phyloP scores from a whole-genome alignment of 2,329 filamentous ascomycete species.

The Arthrobotrys megalospora region DNA sequence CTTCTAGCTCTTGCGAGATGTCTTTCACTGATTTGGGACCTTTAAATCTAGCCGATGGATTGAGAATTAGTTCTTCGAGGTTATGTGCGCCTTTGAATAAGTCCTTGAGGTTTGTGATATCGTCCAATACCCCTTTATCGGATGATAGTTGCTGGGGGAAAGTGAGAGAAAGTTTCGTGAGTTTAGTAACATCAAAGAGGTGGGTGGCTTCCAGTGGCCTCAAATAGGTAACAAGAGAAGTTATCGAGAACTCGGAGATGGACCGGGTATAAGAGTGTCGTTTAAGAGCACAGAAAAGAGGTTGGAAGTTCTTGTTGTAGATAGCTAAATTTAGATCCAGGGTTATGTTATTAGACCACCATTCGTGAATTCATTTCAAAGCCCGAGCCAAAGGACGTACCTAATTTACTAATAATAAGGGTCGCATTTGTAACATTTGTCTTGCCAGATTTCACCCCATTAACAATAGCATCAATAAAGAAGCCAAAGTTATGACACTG shows the following conservation, averaged over 20 bases:
- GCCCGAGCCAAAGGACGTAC: neutral
- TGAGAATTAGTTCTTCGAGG: neutral
- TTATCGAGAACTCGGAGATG: neutral
- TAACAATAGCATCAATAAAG: neutral
- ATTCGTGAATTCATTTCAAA: neutral
- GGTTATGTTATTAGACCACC: no score
- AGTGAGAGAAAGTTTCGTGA: neutral
- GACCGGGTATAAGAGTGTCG: neutral
- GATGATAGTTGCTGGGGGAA: neutral
- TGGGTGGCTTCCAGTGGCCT: neutral
- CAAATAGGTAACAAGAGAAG: neutral
- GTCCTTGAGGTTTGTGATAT: neutral
- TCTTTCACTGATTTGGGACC: neutral
- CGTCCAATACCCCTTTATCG: neutral
- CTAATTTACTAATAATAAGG: neutral
- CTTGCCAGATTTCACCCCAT: neutral
- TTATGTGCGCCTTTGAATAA: neutral
- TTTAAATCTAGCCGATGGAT: neutral
- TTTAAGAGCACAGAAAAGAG: neutral
- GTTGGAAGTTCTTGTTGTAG: no score
- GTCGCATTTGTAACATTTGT: neutral
- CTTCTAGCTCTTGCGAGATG: neutral
- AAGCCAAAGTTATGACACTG: neutral
- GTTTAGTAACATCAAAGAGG: neutral
- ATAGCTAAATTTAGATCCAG: no score